Evolutionary conservation across 495 filamentous ascomycete species (phyloP).

Genomic region (Amniculicola lignicola): DNA sequence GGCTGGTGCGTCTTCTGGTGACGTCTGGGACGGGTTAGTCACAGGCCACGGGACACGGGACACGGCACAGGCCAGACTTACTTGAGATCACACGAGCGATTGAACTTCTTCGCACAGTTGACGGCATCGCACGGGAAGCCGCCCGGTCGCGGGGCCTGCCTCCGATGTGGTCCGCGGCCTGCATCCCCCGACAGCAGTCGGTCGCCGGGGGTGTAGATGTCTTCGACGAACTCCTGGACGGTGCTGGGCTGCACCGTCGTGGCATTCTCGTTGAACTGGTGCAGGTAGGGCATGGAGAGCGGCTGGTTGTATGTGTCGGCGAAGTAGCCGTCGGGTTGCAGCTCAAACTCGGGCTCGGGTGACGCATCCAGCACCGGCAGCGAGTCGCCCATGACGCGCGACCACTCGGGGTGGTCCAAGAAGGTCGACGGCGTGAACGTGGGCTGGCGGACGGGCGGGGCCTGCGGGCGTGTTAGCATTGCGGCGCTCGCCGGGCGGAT

Average conservation of each 20-base stretch:
- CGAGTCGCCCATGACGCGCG: background rate
- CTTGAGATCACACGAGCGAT: conserved; percentile 31
- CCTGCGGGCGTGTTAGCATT: conserved; percentile 5
- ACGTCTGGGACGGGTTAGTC: conserved; percentile 26
- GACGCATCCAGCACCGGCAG: background rate
- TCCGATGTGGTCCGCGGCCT: background rate
- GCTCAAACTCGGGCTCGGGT: background rate
- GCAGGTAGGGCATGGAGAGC: conserved; percentile 3
- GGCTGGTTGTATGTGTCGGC: conserved; percentile 1
- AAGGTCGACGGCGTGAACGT: conserved; percentile 18
- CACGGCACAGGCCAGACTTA: conserved; percentile 4
- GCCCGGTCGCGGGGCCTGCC: conserved; percentile 16
- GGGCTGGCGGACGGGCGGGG: conserved; percentile 1
- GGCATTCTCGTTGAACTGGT: conserved; percentile 12
- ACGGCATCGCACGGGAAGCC: conserved; percentile 20
- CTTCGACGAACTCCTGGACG: conserved; percentile 11
- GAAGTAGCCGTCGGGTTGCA: background rate
- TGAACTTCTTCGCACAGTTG: conserved; percentile 14
- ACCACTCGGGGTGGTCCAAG: conserved; percentile 26
- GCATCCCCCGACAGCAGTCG: background rate
- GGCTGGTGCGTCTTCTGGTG: conserved; percentile 26
- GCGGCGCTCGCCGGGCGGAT: background rate
- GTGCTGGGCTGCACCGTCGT: conserved; percentile 21
- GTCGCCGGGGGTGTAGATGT: conserved; percentile 24
- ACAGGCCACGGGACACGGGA: background rate